These are phyloP conservation scores for Jacaranda mimosifolia DNA, from an alignment of 257 asterid species.

Conservation along the genomic window DNA sequence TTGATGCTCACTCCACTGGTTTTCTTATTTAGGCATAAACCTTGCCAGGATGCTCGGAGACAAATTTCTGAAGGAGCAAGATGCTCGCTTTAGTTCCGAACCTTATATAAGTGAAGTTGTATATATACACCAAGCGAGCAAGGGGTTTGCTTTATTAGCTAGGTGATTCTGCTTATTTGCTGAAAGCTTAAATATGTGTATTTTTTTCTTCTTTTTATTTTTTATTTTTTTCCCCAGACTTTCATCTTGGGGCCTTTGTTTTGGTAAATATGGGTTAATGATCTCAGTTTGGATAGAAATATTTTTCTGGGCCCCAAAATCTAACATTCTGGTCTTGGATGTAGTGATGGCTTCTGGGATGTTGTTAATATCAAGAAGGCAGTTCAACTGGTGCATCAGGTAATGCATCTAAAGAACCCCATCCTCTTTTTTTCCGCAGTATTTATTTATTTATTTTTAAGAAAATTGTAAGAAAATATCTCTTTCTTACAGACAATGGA, in stretches of 20 bases:
- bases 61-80: conserved; percentile 94
- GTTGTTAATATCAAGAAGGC: conserved; percentile 64
- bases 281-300: not conserved
- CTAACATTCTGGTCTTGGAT: not conserved
- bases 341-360: conserved; percentile 78
- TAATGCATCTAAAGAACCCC: conserved; percentile 19
- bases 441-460: no score
- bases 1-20: conserved; percentile 3
- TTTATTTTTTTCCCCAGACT: not conserved
- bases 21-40: conserved; percentile 66
- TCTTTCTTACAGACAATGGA: conserved; percentile 51
- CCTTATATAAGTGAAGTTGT: conserved; percentile 82
- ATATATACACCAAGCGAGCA: conserved; percentile 56
- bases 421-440: not conserved
- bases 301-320: not conserved
- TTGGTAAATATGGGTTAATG: not conserved
- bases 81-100: conserved; percentile 85
- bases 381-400: conserved; percentile 61
- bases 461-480: not conserved
- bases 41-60: conserved; percentile 98
- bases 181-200: not conserved
- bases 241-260: not conserved
- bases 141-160: conserved; percentile 76
- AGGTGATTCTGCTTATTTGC: conserved; percentile 54
- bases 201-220: no score